Evolutionary conservation across 2,329 filamentous ascomycete species (phyloP), one percentile per base, ranked within the genome.

Genomic region (Pseudocercospora fijiensis): DNA sequence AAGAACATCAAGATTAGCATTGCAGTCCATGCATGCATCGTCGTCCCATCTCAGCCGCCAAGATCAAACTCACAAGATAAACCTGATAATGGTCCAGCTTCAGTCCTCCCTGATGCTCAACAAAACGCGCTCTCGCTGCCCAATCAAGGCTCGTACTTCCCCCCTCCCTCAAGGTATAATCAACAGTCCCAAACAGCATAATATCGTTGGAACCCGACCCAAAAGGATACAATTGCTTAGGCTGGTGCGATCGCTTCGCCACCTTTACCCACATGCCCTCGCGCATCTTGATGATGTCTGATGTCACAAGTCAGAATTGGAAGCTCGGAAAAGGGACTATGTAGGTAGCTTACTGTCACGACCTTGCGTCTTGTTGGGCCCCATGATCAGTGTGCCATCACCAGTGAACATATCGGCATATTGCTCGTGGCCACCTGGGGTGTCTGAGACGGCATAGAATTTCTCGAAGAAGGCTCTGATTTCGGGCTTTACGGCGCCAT

Each of bases 41-140:
- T n/a, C n/a, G n/a, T 20, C 41, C 8, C 4, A 13, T 13, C 1
- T 16, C 7, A 47, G 9, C 10, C 6, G n/a, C 6, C 6, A 11
- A 47, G 49, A 27, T 53, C 22, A 24, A 24, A 76, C 81, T 76
- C 65, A 84, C 82, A 68, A 85, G 65, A 70, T 84, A 85, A 5
- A 85, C 82, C 71, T 85, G 82, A 72, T 85, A 85, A 66, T 80
- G 82, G 28, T 78, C 75, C 77, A 84, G 78, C 74, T 79, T 84
- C 71, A 86, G 82, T 67, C 79, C 80, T 3, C 82, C 85, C 52
- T 83, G 80, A 51, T 78, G 77, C 5, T 82, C 81, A 27, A 79
- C 74, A 51, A 88, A 79, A 59, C 83, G 77, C 3, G 82, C 85
- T 65, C 82, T 76, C 58, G 79, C 85, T 18, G 82, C 82, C 85